Evolutionary conservation across 768 basidiomycete genomes (phyloP).

Genomic region (Lentinula raphanica): DNA sequence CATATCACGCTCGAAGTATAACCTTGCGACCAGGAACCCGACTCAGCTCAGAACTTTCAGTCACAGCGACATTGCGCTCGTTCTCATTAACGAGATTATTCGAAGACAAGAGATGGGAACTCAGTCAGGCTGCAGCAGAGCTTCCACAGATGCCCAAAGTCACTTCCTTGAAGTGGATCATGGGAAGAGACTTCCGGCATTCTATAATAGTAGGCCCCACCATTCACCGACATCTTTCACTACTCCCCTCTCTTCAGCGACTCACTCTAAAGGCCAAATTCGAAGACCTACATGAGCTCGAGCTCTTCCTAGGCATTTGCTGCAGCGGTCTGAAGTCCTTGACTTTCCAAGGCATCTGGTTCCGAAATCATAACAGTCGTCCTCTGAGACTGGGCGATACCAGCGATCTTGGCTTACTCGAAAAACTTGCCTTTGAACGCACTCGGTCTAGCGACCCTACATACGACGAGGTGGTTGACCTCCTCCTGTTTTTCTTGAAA

Average conservation of each 20-base stretch:
- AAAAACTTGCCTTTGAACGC: slow-evolving; percentile 2
- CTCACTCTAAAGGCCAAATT: slow-evolving; percentile 5
- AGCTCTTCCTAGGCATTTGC: slow-evolving; percentile 2
- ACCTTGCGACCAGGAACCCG: not conserved
- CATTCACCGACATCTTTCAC: slow-evolving; percentile 2
- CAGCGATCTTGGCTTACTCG: not conserved
- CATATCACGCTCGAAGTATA: slow-evolving; percentile 1
- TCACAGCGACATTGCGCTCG: not conserved
- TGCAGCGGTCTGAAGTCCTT: not conserved
- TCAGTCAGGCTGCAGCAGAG: not conserved
- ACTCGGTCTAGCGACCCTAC: not conserved
- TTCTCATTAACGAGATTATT: slow-evolving; percentile 2
- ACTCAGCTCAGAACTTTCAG: not conserved
- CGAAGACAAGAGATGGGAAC: slow-evolving; percentile 5
- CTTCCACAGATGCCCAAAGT: slow-evolving; percentile 4
- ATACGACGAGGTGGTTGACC: slow-evolving; percentile 1
- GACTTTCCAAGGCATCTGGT: slow-evolving; percentile 5
- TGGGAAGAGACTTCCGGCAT: slow-evolving; percentile 1
- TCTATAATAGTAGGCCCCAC: slow-evolving; percentile 1
- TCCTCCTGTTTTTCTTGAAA: slow-evolving; percentile 1
- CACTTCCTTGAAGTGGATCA: slow-evolving; percentile 1
- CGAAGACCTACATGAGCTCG: slow-evolving; percentile 1
- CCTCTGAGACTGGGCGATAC: not conserved
- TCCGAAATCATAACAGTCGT: not conserved
- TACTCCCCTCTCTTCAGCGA: slow-evolving; percentile 2